Conservation (phyloP, 352 stramenopile genomes). For the Globisporangium nodosum region DNA sequence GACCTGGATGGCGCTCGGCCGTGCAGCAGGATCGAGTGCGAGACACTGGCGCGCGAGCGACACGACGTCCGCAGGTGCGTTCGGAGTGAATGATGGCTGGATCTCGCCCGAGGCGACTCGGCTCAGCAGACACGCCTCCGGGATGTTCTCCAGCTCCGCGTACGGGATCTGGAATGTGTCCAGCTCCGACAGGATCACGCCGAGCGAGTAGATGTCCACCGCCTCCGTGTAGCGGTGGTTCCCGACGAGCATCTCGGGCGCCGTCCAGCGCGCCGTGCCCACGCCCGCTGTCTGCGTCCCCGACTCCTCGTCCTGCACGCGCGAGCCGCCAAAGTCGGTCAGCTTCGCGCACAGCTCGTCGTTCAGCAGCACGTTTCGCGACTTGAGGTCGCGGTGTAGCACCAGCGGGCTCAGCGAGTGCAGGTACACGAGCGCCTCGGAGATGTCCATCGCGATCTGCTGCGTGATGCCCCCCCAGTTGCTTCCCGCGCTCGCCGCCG, state of each 20-base stretch:
- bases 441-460: slow-evolving; percentile 17
- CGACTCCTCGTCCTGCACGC: slow-evolving; percentile 22
- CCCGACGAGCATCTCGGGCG: slow-evolving; percentile 50
- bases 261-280: slow-evolving; percentile 60
- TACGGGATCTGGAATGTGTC: slow-evolving; percentile 50
- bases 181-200: slow-evolving; percentile 51
- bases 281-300: slow-evolving; percentile 30
- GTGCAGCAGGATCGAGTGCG: slow-evolving; percentile 19
- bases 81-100: slow-evolving; percentile 19
- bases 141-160: slow-evolving; percentile 20
- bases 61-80: slow-evolving; percentile 20
- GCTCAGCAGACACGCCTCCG: slow-evolving; percentile 36
- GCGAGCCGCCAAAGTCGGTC: slow-evolving; percentile 43
- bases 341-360: slow-evolving; percentile 31
- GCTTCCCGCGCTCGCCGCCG: background rate
- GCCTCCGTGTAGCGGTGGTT: slow-evolving; percentile 40
- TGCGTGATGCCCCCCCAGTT: slow-evolving; percentile 13
- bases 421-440: slow-evolving; percentile 27
- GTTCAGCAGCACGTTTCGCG: slow-evolving; percentile 23
- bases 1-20: slow-evolving; percentile 31
- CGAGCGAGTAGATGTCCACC: slow-evolving; percentile 57
- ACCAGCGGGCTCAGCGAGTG: slow-evolving; percentile 22
- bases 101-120: slow-evolving; percentile 24
- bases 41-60: slow-evolving; percentile 34
- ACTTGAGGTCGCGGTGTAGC: slow-evolving; percentile 17